These are phyloP conservation scores for Coemansia aciculifera DNA, from an alignment of 192 early-diverging fungal genomes.

Conservation along the genomic window DNA sequence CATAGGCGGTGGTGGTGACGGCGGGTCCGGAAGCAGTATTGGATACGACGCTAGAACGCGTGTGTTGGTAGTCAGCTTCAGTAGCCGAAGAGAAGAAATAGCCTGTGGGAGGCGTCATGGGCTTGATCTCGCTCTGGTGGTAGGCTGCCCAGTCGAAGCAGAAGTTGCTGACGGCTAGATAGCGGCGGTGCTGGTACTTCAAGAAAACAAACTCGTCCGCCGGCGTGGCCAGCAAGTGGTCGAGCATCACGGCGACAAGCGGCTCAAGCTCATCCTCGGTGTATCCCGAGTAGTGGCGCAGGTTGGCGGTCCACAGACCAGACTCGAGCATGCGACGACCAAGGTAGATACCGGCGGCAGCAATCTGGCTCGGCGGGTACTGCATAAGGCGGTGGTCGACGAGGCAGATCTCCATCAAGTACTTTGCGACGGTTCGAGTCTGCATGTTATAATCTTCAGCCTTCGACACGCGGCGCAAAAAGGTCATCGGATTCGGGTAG, in stretches of 20 bases:
- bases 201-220: conserved; percentile 71
- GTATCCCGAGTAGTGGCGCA: conserved; percentile 82
- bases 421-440: conserved; percentile 91
- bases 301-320: conserved; percentile 73
- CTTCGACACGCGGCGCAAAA: conserved; percentile 85
- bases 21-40: neutral
- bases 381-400: conserved; percentile 80
- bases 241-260: conserved; percentile 67
- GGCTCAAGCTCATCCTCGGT: conserved; percentile 65
- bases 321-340: conserved; percentile 78
- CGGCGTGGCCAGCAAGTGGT: conserved; percentile 60
- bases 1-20: neutral
- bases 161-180: conserved; percentile 80
- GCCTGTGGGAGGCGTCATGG: conserved; percentile 29
- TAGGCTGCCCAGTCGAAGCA: conserved; percentile 76
- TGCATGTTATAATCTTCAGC: conserved; percentile 88
- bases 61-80: neutral
- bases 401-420: conserved; percentile 91
- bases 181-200: conserved; percentile 82
- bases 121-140: conserved; percentile 33
- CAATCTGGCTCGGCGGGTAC: conserved; percentile 69
- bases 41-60: neutral
- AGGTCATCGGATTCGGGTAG: conserved; percentile 90
- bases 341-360: conserved; percentile 78
- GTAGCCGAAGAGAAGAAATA: conserved; percentile 10